Evolutionary conservation across 2,329 filamentous ascomycete genomes (phyloP), one percentile per base, ranked within the genome.

Genomic region (Cladosporium sphaerospermum): DNA sequence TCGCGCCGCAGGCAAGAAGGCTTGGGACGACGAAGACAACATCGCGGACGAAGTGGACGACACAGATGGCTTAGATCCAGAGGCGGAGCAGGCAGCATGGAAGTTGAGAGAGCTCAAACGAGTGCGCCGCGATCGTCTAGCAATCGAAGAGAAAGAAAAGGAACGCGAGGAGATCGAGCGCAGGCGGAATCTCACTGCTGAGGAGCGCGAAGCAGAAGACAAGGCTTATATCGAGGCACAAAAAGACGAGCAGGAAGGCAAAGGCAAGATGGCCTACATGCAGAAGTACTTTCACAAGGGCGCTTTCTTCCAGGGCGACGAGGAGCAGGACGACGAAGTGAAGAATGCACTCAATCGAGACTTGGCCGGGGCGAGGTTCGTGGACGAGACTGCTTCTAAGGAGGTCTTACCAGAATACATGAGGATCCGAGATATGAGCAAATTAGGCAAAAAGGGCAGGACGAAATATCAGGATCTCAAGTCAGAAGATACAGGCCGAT

Each of bases 251-350:
- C 75, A 76, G 19, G 88, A 88, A 62, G 56, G 77, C 47, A 85
- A 86, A 56, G 89, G 89, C 50, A 86, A 92, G 71, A 89, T 93
- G 78, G 81, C 81, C 2, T 96, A 84, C 69, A 89, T 97, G 87
- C 91, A 96, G 67, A 90, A 91, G 67, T 99, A 97, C 74, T 91
- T 89, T 71, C 93, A 99, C 77, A 92, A 91, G 73, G 93, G 93
- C 45, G 93, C 93, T 13, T 99, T 97, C 75, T 97, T 89, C 75
- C 87, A 86, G 60, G 89, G 91, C 49, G 88, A 95, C 62, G 64
- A 64, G 16, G 63, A 63, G 31, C 58, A 65, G 37, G 64, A 69
- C 28, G 79, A 84, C 48, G 83, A 88, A 57, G 88, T 89, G 1
- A 75, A 96, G 43, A 88, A 86, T 0, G 75, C 96, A 34, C 84